Percentiles rank a stretch among this genome's conserved stretches.
phyloP scores from a whole-genome alignment of 345 rosid genomes.

The Acer campestre region DNA sequence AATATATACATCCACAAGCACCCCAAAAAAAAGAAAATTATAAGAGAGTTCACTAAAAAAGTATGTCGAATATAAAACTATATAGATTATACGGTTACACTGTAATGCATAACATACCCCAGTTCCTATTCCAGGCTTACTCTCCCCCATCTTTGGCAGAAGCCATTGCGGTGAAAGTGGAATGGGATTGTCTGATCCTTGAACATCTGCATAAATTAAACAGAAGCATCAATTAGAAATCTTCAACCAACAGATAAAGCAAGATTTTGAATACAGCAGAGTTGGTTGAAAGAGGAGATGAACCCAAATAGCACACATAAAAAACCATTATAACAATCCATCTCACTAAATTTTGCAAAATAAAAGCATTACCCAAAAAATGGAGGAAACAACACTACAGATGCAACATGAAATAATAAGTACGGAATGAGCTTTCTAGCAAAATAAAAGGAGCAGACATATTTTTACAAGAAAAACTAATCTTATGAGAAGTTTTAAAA shows the following conservation, averaged over 20 bases:
- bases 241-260: slow-evolving; percentile 15
- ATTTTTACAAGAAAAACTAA: neutral
- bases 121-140: slow-evolving; percentile 68
- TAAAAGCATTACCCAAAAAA: neutral
- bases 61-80: slow-evolving; percentile 3
- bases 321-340: neutral
- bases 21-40: neutral
- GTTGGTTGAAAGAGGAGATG: neutral
- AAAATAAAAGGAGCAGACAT: neutral
- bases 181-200: slow-evolving; percentile 69
- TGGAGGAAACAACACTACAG: neutral
- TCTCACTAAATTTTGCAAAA: neutral
- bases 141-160: slow-evolving; percentile 84
- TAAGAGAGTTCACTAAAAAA: neutral
- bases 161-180: slow-evolving; percentile 99
- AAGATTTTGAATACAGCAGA: slow-evolving; percentile 6
- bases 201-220: slow-evolving; percentile 65
- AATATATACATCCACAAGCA: neutral
- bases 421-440: neutral
- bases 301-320: neutral
- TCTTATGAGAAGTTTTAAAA: neutral
- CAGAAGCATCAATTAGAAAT: slow-evolving; percentile 22
- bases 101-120: slow-evolving; percentile 52
- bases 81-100: neutral
- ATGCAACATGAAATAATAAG: neutral